phyloP scores from a whole-genome alignment of 2,329 filamentous ascomycete genomes.

The Knufia petricola region DNA sequence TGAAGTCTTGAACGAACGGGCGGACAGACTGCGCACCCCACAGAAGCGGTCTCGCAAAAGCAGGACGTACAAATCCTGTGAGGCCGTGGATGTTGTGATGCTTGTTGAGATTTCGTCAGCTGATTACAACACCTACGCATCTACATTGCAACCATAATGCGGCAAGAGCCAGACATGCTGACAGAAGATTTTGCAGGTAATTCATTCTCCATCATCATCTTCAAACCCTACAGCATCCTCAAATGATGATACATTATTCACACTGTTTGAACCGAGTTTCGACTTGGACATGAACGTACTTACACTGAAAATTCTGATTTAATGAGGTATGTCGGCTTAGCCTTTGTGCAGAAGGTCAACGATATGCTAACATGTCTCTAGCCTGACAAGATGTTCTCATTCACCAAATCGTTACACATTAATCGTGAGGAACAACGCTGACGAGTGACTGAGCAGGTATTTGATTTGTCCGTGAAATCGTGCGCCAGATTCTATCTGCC shows the following conservation, averaged over 20 bases:
- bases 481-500: background rate
- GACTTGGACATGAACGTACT: conserved; percentile 47
- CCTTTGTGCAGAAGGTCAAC: background rate
- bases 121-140: conserved; percentile 34
- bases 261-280: conserved; percentile 55
- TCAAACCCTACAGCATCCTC: conserved; percentile 32
- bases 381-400: conserved; percentile 31
- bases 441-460: conserved; percentile 9
- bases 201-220: conserved; percentile 21
- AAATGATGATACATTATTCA: conserved; percentile 61
- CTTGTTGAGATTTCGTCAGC: conserved; percentile 63
- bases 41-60: conserved; percentile 32
- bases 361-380: conserved; percentile 17
- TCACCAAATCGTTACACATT: no score
- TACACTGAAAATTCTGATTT: conserved; percentile 62
- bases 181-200: conserved; percentile 25
- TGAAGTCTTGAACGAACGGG: conserved; percentile 59
- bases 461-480: conserved; percentile 6
- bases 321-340: conserved; percentile 47
- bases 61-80: conserved; percentile 57
- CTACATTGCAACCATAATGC: conserved; percentile 17
- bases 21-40: conserved; percentile 52
- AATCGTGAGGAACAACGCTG: conserved; percentile 8
- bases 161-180: conserved; percentile 13
- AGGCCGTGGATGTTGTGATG: conserved; percentile 42